A percentile compares a stretch with the other conserved stretches of the same genome.
Evolutionary conservation across 306 rosid species (phyloP).

Genomic region (Crataegus laevigata): DNA sequence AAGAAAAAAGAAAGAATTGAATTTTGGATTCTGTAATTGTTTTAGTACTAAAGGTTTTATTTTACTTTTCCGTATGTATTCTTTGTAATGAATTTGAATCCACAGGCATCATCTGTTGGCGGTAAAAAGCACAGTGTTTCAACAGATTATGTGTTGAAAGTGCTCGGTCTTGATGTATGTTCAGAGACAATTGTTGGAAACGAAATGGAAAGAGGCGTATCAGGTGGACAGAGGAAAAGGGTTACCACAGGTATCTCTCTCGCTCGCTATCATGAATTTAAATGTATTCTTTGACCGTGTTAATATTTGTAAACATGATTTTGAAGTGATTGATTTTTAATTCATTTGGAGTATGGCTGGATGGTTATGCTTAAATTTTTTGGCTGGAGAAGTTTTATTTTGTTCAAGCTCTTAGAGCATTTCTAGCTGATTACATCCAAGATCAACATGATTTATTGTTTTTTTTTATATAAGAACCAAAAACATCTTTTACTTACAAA

Average conservation of each 20-base stretch:
- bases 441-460: background rate
- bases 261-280: background rate
- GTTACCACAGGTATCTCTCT: conserved; percentile 75
- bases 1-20: background rate
- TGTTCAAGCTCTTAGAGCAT: background rate
- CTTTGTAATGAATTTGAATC: conserved; percentile 17
- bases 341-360: too few relatives aligned
- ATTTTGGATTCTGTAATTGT: background rate
- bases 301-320: too few relatives aligned
- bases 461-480: background rate
- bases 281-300: too few relatives aligned
- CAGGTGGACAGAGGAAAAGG: conserved; percentile 91
- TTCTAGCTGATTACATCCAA: background rate
- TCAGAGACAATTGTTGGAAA: conserved; percentile 78
- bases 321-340: too few relatives aligned
- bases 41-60: background rate
- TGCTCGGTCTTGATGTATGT: conserved; percentile 82
- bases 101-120: conserved; percentile 78
- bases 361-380: background rate
- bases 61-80: background rate
- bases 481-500: background rate
- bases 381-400: background rate
- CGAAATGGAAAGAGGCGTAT: conserved; percentile 79
- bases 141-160: conserved; percentile 73
- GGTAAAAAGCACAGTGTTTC: conserved; percentile 67